Evolutionary conservation across 75 land plant genomes (phyloP).

Genomic region (Isoetes taiwanensis): DNA sequence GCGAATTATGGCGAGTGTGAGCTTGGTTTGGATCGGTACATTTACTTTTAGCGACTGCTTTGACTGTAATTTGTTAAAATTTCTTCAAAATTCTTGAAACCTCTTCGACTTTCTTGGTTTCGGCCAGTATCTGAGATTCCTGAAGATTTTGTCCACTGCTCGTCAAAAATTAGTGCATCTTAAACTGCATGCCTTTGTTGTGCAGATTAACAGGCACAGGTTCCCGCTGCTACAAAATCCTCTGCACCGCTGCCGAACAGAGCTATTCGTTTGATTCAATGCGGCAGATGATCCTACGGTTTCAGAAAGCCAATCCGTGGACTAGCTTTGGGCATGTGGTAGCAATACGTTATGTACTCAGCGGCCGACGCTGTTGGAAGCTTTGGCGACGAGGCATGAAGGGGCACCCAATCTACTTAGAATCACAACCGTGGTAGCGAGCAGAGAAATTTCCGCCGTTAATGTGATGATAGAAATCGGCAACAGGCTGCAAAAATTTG

Average conservation of each 20-base stretch:
- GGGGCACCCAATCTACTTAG: constrained; percentile 67
- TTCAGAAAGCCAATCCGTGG: constrained; percentile 94
- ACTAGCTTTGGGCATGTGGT: constrained; percentile 90
- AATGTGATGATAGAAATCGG: constrained; percentile 75
- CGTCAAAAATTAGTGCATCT: too few species aligned
- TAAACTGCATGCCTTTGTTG: constrained; percentile 69
- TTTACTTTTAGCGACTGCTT: too few species aligned
- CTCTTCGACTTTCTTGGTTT: too few species aligned
- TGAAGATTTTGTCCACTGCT: too few species aligned
- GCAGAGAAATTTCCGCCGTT: constrained; percentile 22
- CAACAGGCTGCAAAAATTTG: constrained; percentile 71
- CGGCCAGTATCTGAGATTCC: too few species aligned
- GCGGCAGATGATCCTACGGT: constrained; percentile 52
- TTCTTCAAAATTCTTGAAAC: too few species aligned
- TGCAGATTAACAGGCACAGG: constrained; percentile 69
- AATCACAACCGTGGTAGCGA: constrained; percentile 47
- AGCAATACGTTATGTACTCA: constrained; percentile 81
- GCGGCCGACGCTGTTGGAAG: constrained; percentile 92
- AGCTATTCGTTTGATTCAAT: constrained; percentile 64
- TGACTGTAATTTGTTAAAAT: too few species aligned
- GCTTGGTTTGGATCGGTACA: too few species aligned
- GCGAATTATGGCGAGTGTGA: too few species aligned
- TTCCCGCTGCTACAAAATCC: constrained; percentile 33
- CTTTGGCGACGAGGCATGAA: constrained; percentile 75
- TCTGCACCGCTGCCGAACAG: constrained; percentile 51